These are phyloP conservation scores for Fusarium sp. DNA, from an alignment of 2,329 filamentous ascomycete species.

Conservation along the genomic window DNA sequence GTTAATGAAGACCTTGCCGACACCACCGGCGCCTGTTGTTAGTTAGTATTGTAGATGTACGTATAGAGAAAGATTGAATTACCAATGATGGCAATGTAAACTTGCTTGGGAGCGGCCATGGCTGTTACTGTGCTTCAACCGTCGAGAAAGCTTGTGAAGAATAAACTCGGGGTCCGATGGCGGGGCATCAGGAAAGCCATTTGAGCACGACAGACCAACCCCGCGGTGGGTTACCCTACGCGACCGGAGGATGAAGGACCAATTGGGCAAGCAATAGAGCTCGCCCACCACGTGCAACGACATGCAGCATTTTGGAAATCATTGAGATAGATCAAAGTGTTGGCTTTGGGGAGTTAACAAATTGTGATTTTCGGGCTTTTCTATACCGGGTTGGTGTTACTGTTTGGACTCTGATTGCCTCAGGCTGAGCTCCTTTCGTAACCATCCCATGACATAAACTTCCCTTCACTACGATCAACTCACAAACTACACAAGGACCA, in stretches of 20 bases:
- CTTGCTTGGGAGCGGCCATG: slow-evolving; percentile 57
- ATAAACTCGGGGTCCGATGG: slow-evolving; percentile 48
- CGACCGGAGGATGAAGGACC: slow-evolving; percentile 22
- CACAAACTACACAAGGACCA: neutral
- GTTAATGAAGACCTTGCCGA: slow-evolving; percentile 87
- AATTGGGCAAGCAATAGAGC: slow-evolving; percentile 27
- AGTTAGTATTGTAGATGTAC: slow-evolving; percentile 20
- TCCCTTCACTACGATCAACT: slow-evolving; percentile 5
- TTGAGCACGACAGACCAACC: slow-evolving; percentile 37
- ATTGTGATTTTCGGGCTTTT: neutral
- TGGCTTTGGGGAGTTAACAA: neutral
- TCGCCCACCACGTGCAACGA: slow-evolving; percentile 14
- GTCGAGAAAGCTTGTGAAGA: slow-evolving; percentile 38
- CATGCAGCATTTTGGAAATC: neutral
- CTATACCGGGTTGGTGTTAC: neutral
- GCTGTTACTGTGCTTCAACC: slow-evolving; percentile 28
- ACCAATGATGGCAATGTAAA: slow-evolving; percentile 63
- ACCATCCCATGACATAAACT: neutral
- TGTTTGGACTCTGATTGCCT: slow-evolving; percentile 35
- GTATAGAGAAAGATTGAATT: slow-evolving; percentile 22
- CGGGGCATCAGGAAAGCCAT: slow-evolving; percentile 44
- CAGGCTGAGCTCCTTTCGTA: slow-evolving; percentile 26
- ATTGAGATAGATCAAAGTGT: neutral
- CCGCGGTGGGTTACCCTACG: slow-evolving; percentile 43
- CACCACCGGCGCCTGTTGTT: slow-evolving; percentile 80